phyloP scores from a whole-genome alignment of 768 basidiomycete genomes.

The Vararia minispora region DNA sequence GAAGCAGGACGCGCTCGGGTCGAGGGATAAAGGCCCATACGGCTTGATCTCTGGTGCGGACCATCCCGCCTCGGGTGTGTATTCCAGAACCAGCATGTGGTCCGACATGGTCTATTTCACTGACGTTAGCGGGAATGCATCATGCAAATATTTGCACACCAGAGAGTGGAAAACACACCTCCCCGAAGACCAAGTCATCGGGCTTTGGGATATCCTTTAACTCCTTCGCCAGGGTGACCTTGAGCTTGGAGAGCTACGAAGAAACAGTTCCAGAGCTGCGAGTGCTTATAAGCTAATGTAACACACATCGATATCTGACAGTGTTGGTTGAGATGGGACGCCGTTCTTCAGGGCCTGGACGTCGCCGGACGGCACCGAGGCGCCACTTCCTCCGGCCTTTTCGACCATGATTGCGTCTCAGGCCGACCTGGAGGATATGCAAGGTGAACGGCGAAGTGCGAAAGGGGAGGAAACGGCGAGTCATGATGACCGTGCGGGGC shows the following conservation, averaged over 20 bases:
- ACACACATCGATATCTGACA: slow-evolving; percentile 11
- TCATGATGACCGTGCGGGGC: no score
- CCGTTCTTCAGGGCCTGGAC: slow-evolving; percentile 10
- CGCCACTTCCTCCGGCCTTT: no score
- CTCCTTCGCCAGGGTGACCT: slow-evolving; percentile 30
- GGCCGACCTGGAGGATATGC: no score
- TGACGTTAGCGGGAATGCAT: no score
- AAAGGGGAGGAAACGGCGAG: no score
- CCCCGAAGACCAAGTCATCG: slow-evolving; percentile 44
- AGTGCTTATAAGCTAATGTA: not conserved
- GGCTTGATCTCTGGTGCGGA: slow-evolving; percentile 63
- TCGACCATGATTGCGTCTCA: no score
- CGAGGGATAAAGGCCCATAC: slow-evolving; percentile 46
- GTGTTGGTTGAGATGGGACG: slow-evolving; percentile 1
- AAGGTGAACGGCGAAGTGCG: no score
- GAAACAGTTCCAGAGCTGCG: not conserved
- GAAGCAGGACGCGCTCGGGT: slow-evolving; percentile 43
- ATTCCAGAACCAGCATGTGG: slow-evolving; percentile 67
- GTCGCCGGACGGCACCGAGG: slow-evolving; percentile 4
- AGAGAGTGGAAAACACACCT: slow-evolving; percentile 25
- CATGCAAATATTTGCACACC: not conserved
- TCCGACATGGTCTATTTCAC: slow-evolving; percentile 66
- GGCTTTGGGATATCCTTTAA: slow-evolving; percentile 40
- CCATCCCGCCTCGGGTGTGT: slow-evolving; percentile 57
- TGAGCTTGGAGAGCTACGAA: slow-evolving; percentile 43